phyloP scores from a whole-genome alignment of 768 basidiomycete genomes.

The Lactifluus echinatus region DNA sequence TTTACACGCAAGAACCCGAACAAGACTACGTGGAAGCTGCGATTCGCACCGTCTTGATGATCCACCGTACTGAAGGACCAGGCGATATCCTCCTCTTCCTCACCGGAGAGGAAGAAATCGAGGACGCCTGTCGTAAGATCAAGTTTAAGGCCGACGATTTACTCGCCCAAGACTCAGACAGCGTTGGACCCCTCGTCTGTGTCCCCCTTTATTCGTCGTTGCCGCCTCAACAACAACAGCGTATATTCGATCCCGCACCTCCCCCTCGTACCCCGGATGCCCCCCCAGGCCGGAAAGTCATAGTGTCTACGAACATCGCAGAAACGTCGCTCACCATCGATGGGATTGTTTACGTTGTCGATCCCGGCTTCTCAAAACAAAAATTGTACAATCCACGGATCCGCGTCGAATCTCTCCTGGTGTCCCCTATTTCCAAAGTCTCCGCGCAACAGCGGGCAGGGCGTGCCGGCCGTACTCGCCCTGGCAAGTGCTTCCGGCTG shows the following conservation, averaged over 20 bases:
- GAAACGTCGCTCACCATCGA: slow-evolving; percentile 98
- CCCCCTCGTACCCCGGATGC: slow-evolving; percentile 48
- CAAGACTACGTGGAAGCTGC: slow-evolving; percentile 96
- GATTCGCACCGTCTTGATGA: slow-evolving; percentile 93
- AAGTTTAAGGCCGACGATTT: slow-evolving; percentile 85
- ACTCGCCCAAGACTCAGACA: slow-evolving; percentile 53
- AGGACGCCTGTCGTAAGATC: slow-evolving; percentile 91
- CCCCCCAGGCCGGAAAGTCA: slow-evolving; percentile 85
- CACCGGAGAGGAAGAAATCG: slow-evolving; percentile 98
- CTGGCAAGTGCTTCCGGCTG: slow-evolving; percentile 94
- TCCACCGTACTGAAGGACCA: slow-evolving; percentile 88
- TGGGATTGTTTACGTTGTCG: slow-evolving; percentile 98
- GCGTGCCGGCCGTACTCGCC: slow-evolving; percentile 90
- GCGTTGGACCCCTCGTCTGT: slow-evolving; percentile 81
- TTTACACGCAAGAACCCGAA: slow-evolving; percentile 88
- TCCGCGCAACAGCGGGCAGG: slow-evolving; percentile 95
- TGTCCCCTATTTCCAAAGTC: slow-evolving; percentile 94
- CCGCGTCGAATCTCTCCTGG: slow-evolving; percentile 87
- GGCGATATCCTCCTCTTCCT: slow-evolving; percentile 93
- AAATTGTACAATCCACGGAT: slow-evolving; percentile 98
- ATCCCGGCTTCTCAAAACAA: slow-evolving; percentile 96
- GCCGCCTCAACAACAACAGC: slow-evolving; percentile 90
- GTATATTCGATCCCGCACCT: slow-evolving; percentile 90
- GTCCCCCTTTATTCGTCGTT: slow-evolving; percentile 94
- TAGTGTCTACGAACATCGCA: slow-evolving; percentile 94